These are phyloP conservation scores for Gremmenia infestans DNA, from an alignment of 2,329 filamentous ascomycete genomes.

Conservation along the genomic window DNA sequence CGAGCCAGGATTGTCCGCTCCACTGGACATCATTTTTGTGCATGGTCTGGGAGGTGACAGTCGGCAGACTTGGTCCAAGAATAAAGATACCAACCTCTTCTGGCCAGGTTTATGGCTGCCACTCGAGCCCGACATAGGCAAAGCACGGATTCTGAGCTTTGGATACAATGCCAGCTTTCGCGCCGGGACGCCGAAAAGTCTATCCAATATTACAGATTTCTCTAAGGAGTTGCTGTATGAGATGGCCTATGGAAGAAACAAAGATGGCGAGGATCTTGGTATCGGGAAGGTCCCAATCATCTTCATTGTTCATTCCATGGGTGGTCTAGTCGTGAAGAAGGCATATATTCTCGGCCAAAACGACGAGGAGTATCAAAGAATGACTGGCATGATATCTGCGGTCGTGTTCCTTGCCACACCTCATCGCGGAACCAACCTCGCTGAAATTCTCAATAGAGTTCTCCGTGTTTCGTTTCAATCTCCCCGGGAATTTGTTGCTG, in stretches of 20 bases:
- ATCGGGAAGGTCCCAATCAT: conserved; percentile 11
- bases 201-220: conserved; percentile 25
- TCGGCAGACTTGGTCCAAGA: conserved; percentile 34
- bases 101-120: conserved; percentile 30
- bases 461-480: conserved; percentile 27
- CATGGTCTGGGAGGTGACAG: conserved; percentile 38
- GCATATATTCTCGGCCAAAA: conserved; percentile 17
- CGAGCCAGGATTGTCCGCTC: conserved; percentile 2
- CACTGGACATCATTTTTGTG: conserved; percentile 34
- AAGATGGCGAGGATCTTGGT: conserved; percentile 5
- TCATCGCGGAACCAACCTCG: conserved; percentile 38
- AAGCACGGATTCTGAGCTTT: conserved; percentile 11
- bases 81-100: conserved; percentile 26
- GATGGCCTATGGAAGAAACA: conserved; percentile 22
- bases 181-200: background rate
- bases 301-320: conserved; percentile 16
- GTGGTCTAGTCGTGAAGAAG: conserved; percentile 16
- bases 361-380: conserved; percentile 26
- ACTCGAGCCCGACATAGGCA: conserved; percentile 4
- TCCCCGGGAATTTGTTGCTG: conserved; percentile 35
- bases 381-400: conserved; percentile 30
- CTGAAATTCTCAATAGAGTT: conserved; percentile 34
- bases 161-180: conserved; percentile 16
- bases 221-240: conserved; percentile 27
- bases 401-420: conserved; percentile 40